Evolutionary conservation across 139 green algal species (phyloP), one percentile per base, ranked within the genome.

Genomic region (Diplosphaera chodatii): DNA sequence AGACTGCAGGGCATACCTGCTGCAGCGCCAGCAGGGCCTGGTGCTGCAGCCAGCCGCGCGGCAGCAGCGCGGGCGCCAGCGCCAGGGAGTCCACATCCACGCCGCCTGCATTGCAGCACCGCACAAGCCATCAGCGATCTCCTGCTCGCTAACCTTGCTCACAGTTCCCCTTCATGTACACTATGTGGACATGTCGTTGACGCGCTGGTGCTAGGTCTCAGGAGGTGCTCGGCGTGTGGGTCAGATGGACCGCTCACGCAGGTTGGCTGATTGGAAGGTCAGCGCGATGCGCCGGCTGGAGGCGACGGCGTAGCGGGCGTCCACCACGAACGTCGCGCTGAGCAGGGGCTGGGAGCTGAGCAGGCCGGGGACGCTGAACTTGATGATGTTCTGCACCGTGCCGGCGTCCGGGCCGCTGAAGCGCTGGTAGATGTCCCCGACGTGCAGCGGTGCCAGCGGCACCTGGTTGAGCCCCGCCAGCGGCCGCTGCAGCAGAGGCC

Each of bases 361-460:
- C 41, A 79, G 16, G 23, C 55, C 33, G 4, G 74, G 68, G 2
- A 79, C 41, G 28, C 68, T 75, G 48, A 75, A n/a, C 55, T 86
- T 69, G 59, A 87, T 87, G 59, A 87, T 77, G 71, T 87, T 87
- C 20, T 78, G 29, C 40, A 83, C 82, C n/a, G 48, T 34, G 41
- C 82, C 82, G 8, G 64, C 48, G 8, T 63, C 71, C 29, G 67
- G 27, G 4, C 55, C 62, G 13, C 59, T 69, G 66, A 84, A 87
- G 25, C 48, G 66, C 62, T 84, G 76, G 28, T 76, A 83, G 29
- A 87, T 75, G 34, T 73, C 62, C 37, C 82, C 82, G 4, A 83
- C 64, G 31, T 65, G 66, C 30, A 78, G 30, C 40, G 68, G 68
- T 4, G 32, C 10, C n/a, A 55, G 67, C 32, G 33, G 32, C 22